phyloP scores from a whole-genome alignment of 305 asterid species.

The Fraxinus paxiana region DNA sequence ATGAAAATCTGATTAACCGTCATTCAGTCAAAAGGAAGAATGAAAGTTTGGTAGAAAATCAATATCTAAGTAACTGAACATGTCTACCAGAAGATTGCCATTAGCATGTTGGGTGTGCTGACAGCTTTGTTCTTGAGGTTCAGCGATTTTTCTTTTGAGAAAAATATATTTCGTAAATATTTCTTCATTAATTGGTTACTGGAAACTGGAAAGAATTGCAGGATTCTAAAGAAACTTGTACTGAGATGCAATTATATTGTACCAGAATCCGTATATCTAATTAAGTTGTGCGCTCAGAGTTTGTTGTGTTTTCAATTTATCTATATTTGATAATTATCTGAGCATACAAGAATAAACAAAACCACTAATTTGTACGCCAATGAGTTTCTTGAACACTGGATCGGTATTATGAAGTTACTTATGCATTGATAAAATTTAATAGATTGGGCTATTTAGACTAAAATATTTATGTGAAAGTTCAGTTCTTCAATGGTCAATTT shows the following conservation, averaged over 20 bases:
- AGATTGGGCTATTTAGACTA: constrained; percentile 2
- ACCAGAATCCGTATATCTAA: background rate
- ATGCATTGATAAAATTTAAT: constrained; percentile 8
- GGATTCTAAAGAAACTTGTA: background rate
- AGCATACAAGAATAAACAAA: background rate
- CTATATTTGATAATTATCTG: constrained; percentile 13
- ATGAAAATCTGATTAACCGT: constrained; percentile 2
- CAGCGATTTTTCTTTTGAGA: background rate
- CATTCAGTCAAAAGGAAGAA: background rate
- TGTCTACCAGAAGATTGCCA: background rate
- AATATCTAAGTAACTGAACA: constrained; percentile 9
- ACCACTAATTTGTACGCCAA: background rate
- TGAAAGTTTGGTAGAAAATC: background rate
- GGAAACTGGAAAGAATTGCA: background rate
- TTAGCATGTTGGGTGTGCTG: constrained; percentile 9
- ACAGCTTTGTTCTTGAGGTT: constrained; percentile 1
- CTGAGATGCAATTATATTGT: constrained; percentile 4
- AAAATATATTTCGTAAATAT: background rate
- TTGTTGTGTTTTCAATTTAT: constrained; percentile 2
- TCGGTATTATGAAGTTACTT: constrained; percentile 1
- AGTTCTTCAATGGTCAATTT: constrained; percentile 11
- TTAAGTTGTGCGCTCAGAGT: constrained; percentile 8
- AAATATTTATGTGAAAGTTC: constrained; percentile 17
- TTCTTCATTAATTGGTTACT: background rate
- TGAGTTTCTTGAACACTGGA: background rate